phyloP scores from a whole-genome alignment of 2,329 filamentous ascomycete genomes.

The Mollisia scopiformis region DNA sequence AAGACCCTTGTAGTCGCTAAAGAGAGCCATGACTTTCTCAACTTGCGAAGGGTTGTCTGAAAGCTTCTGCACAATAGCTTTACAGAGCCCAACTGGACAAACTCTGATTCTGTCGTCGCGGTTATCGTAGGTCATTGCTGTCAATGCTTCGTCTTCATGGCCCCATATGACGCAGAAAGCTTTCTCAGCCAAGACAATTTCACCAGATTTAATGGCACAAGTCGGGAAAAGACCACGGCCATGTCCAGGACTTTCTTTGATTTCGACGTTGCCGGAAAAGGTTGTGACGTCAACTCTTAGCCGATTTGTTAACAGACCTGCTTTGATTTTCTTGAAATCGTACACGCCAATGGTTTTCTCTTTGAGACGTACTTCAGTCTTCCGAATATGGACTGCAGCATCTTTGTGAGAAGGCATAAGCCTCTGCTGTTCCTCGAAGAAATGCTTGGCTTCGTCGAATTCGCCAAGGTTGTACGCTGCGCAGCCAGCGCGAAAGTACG shows the following conservation, averaged over 20 bases:
- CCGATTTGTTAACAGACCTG: conserved; percentile 38
- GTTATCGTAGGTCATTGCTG: conserved; percentile 36
- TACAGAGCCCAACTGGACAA: not conserved
- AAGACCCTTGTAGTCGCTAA: conserved; percentile 30
- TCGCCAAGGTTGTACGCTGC: conserved; percentile 41
- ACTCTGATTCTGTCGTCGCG: conserved; percentile 21
- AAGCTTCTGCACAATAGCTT: conserved; percentile 40
- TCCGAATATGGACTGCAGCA: not conserved
- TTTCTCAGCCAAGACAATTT: conserved; percentile 59
- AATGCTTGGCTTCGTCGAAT: conserved; percentile 35
- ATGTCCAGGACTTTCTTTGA: conserved; percentile 44
- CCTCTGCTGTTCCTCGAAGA: conserved; percentile 23
- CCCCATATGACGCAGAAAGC: conserved; percentile 43
- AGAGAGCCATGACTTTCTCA: conserved; percentile 36
- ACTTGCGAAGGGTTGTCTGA: conserved; percentile 38
- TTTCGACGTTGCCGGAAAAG: conserved; percentile 45
- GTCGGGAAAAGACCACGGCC: conserved; percentile 56
- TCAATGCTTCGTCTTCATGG: conserved; percentile 35
- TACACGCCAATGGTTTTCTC: conserved; percentile 47
- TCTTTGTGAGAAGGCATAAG: conserved; percentile 33
- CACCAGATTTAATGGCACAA: conserved; percentile 47
- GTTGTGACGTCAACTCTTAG: conserved; percentile 51
- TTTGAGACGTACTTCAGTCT: conserved; percentile 30
- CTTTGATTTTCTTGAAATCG: conserved; percentile 42
- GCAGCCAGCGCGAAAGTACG: conserved; percentile 40